Conservation (phyloP, 345 rosid species). For the rapeseed (Brassica napus) region DNA sequence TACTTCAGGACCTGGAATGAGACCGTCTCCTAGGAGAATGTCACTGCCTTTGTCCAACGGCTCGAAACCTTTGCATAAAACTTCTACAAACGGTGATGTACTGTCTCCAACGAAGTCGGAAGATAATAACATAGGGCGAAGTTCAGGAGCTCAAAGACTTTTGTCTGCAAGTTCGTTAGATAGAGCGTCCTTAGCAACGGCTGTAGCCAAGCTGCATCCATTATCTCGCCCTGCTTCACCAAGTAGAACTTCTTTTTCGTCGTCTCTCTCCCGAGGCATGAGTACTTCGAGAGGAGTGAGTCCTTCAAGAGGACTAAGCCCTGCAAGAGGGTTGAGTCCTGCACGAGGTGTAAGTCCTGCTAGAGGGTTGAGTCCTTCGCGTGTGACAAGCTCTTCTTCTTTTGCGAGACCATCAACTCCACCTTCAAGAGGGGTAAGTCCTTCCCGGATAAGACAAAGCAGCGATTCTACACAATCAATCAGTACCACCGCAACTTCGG, state of each 20-base stretch:
- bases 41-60: slow-evolving; percentile 48
- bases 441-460: slow-evolving; percentile 72
- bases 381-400: slow-evolving; percentile 32
- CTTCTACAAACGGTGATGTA: slow-evolving; percentile 51
- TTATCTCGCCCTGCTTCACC: slow-evolving; percentile 73
- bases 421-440: slow-evolving; percentile 77
- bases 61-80: slow-evolving; percentile 53
- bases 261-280: slow-evolving; percentile 49
- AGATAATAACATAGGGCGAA: slow-evolving; percentile 47
- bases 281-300: slow-evolving; percentile 52
- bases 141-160: slow-evolving; percentile 49
- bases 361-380: slow-evolving; percentile 61
- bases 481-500: slow-evolving; percentile 57
- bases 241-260: slow-evolving; percentile 47
- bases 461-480: slow-evolving; percentile 50
- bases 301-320: slow-evolving; percentile 56
- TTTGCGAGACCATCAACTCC: slow-evolving; percentile 68
- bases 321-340: slow-evolving; percentile 77
- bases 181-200: slow-evolving; percentile 45
- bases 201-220: slow-evolving; percentile 60
- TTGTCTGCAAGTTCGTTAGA: slow-evolving; percentile 52
- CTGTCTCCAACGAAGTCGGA: slow-evolving; percentile 49
- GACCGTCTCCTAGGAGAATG: slow-evolving; percentile 55
- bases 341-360: slow-evolving; percentile 65
- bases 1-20: slow-evolving; percentile 47